Conservation (phyloP, 192 early-diverging fungal genomes). For the Diversispora epigaea region DNA sequence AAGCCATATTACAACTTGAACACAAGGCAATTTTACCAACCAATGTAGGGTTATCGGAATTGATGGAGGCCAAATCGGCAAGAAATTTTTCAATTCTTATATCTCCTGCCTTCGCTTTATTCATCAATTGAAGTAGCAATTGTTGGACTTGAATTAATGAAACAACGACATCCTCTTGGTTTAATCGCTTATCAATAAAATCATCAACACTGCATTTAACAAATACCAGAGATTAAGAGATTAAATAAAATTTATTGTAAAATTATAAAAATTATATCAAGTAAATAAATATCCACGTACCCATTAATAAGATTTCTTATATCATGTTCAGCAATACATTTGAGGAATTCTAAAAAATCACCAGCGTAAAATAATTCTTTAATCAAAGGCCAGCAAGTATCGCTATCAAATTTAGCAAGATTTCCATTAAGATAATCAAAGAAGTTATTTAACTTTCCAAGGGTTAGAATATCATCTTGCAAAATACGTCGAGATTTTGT, state of each 20-base stretch:
- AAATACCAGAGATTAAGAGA: too few species aligned
- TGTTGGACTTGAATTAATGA: too few species aligned
- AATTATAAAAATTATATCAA: too few species aligned
- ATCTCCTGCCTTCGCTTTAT: too few species aligned
- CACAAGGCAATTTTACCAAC: neutral
- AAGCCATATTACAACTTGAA: neutral
- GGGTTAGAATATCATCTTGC: neutral
- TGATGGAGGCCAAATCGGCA: neutral
- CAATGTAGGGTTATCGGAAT: neutral
- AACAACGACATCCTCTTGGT: too few species aligned
- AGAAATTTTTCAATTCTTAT: too few species aligned
- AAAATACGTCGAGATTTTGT: neutral
- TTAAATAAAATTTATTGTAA: too few species aligned
- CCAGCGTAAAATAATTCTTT: neutral
- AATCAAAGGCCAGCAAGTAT: constrained; percentile 22
- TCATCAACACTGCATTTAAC: neutral
- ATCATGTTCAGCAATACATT: constrained; percentile 2
- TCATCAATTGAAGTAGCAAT: too few species aligned
- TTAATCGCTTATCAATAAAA: neutral
- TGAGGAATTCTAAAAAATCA: constrained; percentile 9
- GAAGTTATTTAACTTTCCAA: neutral
- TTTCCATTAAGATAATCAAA: neutral
- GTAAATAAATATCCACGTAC: too few species aligned
- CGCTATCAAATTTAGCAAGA: neutral
- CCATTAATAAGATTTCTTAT: constrained; percentile 29